Conservation (phyloP, 768 basidiomycete genomes). For the Mycena galericulata region DNA sequence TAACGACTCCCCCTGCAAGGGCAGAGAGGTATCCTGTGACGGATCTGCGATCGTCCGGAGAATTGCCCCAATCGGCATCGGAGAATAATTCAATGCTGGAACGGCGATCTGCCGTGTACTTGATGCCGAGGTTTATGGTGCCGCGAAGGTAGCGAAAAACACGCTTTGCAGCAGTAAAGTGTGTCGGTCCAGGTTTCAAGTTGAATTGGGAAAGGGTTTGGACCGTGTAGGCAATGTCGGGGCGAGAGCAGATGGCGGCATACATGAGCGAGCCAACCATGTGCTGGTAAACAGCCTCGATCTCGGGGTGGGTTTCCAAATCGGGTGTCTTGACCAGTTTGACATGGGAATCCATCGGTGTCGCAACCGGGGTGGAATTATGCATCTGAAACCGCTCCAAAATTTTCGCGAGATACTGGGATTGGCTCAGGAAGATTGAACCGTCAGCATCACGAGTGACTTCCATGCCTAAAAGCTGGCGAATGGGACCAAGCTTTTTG, state of each 20-base stretch:
- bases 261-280: constrained; percentile 47
- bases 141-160: constrained; percentile 11
- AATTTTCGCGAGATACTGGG: constrained; percentile 32
- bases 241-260: constrained; percentile 44
- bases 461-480: constrained; percentile 40
- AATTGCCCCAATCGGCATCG: constrained; percentile 9
- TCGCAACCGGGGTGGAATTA: background rate
- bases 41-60: constrained; percentile 11
- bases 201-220: constrained; percentile 41
- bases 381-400: constrained; percentile 29
- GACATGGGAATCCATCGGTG: constrained; percentile 14
- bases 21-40: constrained; percentile 5
- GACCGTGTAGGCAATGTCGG: constrained; percentile 48
- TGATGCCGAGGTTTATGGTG: constrained; percentile 7
- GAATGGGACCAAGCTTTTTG: constrained; percentile 32
- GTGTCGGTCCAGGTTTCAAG: constrained; percentile 6
- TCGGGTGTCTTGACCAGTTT: constrained; percentile 18
- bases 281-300: constrained; percentile 36
- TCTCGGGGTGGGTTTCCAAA: constrained; percentile 16
- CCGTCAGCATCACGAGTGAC: constrained; percentile 28
- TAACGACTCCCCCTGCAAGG: background rate
- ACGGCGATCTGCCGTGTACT: background rate
- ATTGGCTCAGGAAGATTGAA: constrained; percentile 36
- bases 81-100: constrained; percentile 10
- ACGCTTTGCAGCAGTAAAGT: constrained; percentile 9